A percentile compares a stretch with the other conserved stretches of the same genome.
These are phyloP conservation scores for Ogataea nakhonphanomensis DNA, from an alignment of 805 yeast genomes.

Conservation along the genomic window DNA sequence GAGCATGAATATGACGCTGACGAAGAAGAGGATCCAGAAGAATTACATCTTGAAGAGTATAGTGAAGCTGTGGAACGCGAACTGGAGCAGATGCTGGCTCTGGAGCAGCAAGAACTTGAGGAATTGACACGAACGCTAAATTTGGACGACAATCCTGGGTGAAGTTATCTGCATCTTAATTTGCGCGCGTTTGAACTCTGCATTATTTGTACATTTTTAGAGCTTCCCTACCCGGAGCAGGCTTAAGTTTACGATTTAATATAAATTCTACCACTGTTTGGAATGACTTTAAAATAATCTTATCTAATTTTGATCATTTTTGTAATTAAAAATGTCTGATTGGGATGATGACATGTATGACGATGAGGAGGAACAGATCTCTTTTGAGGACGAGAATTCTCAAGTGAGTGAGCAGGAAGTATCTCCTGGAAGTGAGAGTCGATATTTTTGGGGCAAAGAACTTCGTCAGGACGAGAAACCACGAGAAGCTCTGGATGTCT, in stretches of 20 bases:
- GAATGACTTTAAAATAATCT: no score
- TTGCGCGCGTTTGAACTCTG: no score
- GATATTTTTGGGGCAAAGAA: slow-evolving; percentile 34
- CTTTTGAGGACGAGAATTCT: slow-evolving; percentile 30
- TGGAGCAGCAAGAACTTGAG: slow-evolving; percentile 30
- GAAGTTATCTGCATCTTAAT: no score
- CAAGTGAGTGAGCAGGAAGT: slow-evolving; percentile 12
- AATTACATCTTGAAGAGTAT: not conserved
- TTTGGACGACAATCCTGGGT: slow-evolving; percentile 6
- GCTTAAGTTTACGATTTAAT: no score
- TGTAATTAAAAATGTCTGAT: slow-evolving; percentile 31
- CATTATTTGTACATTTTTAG: not conserved
- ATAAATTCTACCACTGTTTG: no score
- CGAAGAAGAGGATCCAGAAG: slow-evolving; percentile 23
- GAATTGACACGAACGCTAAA: slow-evolving; percentile 26
- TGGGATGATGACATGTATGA: slow-evolving; percentile 38
- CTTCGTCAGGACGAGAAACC: slow-evolving; percentile 31
- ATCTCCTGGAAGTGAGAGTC: slow-evolving; percentile 20
- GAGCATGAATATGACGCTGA: slow-evolving; percentile 28
- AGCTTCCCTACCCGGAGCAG: not conserved
- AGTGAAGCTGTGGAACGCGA: slow-evolving; percentile 14
- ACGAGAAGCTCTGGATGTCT: slow-evolving; percentile 24
- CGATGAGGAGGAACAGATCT: slow-evolving; percentile 34
- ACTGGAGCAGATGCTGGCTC: slow-evolving; percentile 27
- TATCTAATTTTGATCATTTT: not conserved